Evolutionary conservation across 306 rosid genomes (phyloP), one percentile per base, ranked within the genome.

Genomic region (Prosopis cineraria): DNA sequence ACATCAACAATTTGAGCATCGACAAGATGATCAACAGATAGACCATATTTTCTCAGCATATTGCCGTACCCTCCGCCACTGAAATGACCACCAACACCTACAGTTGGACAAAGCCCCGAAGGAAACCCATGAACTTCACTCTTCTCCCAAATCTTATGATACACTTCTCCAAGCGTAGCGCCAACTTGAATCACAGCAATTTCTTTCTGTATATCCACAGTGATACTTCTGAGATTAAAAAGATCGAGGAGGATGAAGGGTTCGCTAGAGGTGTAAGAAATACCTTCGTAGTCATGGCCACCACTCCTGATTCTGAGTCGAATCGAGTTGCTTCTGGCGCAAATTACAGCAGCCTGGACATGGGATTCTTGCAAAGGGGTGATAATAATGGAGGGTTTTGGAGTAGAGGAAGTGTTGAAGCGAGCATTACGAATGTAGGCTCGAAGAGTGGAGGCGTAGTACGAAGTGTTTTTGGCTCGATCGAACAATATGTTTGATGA

Each of bases 61-160:
- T 88, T 92, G 9, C 93, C 97, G 59, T 92, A 90, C 2, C 95
- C 97, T 13, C 90, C 95, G 1, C 97, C 97, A 58, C 97, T 92
- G 50, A 92, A 82, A 76, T 92, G 97, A 0, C 97, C 95, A 19
- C 97, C 97, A 58, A 84, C 90, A 10, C 93, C 96, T 0, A 90
- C 97, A 2, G 89, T 89, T 1, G 93, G 98, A 40, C 98, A 93
- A 60, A 93, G 91, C 45, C 96, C 98, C 33, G 91, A 89, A 1
- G 91, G 94, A 75, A 89, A 89, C 45, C 86, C 98, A 65, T 64
- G 82, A 66, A 85, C 85, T 27, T 58, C 70, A 59, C 88, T 81
- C 77, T 85, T 47, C 7, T 85, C 70, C 72, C 68, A 85, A 0
- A 85, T 82, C 2, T 80, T 66, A 19, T 85, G 82, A 43, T 85